Base-by-base conservation (phyloP, 116 monocot species). In the Papilionanthe hybrid region DNA sequence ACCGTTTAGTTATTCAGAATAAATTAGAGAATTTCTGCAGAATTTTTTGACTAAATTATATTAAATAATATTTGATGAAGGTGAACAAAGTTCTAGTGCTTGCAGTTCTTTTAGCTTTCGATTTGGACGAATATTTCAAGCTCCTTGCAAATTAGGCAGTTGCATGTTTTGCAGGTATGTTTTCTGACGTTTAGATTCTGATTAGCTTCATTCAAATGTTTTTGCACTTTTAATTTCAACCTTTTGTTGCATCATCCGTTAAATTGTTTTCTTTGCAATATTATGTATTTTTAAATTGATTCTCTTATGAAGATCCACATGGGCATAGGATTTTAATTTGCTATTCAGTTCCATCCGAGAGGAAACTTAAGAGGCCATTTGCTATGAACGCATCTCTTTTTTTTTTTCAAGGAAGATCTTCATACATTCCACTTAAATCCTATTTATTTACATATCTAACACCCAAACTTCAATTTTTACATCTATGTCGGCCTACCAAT, bases 91-190 rank as follows among this genome's bases (percentile, higher is more conserved):
- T 42, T 23, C 72, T 67, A 20, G 20, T 67, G 23, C 72, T 45
- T 29, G 8, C n/a, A 44, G 72, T 47, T 42, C 85, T 78, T 60
- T 48, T 23, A 75, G 60, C 9, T 72, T 32, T 63, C 72, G 60
- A 28, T 73, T 73, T 5, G 74, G 19, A 42, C 71, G 77, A 9
- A 25, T 63, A 81, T 23, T 81, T 6, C 10, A 67, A 18, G 27
- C 81, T 81, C 57, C 77, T 60, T 72, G 50, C 55, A 72, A 73
- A 23, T 22, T 57, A 58, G 29, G 56, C 50, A 48, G 29, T 37
- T 85, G 85, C 63, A 58, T 69, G 17, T 42, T 81, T 29, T 85
- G 85, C 74, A 75, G 78, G 85, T 81, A 81, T 47, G 78, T 69
- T 69, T 12, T 3, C 37, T 32, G 17, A 69, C 37, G 32, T 37